Evolutionary conservation across 305 asterid genomes (phyloP).

Genomic region (Fraxinus platypoda): DNA sequence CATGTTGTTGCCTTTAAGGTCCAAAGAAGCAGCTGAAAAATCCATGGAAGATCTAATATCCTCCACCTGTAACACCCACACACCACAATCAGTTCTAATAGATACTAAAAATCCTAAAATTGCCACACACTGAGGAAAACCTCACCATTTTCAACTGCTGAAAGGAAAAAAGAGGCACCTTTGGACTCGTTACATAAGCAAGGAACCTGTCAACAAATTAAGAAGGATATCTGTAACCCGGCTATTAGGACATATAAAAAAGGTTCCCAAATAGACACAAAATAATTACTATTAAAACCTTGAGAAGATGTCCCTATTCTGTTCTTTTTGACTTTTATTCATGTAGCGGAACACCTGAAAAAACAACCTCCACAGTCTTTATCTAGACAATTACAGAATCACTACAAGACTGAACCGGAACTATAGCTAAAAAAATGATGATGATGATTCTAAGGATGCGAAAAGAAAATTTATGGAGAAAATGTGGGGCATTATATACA

Average conservation of each 20-base stretch:
- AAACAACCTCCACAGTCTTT: conserved; percentile 27
- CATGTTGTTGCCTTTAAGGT: conserved; percentile 20
- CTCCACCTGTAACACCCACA: conserved; percentile 59
- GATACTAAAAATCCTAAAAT: conserved; percentile 14
- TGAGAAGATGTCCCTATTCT: conserved; percentile 40
- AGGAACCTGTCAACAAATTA: conserved; percentile 54
- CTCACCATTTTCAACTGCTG: conserved; percentile 73
- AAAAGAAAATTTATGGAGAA: not conserved
- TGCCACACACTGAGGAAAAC: conserved; percentile 10
- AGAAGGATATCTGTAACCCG: conserved; percentile 19
- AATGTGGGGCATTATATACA: conserved; percentile 3
- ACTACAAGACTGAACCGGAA: conserved; percentile 2
- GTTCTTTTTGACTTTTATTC: conserved; percentile 51
- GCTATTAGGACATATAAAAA: conserved; percentile 10
- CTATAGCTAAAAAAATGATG: not conserved
- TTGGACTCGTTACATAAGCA: conserved; percentile 49
- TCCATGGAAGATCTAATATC: conserved; percentile 39
- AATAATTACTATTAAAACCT: conserved; percentile 46
- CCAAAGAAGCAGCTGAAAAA: conserved; percentile 31
- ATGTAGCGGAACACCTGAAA: conserved; percentile 70
- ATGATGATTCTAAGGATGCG: not conserved
- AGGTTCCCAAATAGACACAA: conserved; percentile 4
- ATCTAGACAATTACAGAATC: conserved; percentile 4
- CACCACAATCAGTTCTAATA: conserved; percentile 28
- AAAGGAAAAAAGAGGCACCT: conserved; percentile 57